Evolutionary conservation across 1,139 yeast genomes (phyloP).

Genomic region (Diutina mesorugosa): DNA sequence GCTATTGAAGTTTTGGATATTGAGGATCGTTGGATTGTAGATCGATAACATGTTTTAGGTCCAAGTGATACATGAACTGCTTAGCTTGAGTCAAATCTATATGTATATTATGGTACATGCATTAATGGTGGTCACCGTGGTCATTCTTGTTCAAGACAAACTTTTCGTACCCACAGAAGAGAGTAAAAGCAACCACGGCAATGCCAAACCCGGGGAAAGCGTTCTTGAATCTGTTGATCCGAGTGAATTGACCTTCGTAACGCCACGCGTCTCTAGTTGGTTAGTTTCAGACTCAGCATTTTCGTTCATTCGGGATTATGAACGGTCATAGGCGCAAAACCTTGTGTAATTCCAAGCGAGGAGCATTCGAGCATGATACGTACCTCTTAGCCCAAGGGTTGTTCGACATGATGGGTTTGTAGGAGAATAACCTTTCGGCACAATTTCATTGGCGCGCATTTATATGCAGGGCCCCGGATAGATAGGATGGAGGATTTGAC

Average conservation of each 20-base stretch:
- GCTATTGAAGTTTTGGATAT: too few relatives aligned
- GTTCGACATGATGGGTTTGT: conserved; percentile 11
- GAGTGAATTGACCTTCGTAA: conserved; percentile 69
- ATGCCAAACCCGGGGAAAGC: conserved; percentile 80
- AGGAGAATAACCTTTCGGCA: background rate
- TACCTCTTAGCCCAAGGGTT: conserved; percentile 44
- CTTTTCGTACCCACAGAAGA: conserved; percentile 54
- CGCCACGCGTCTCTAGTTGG: conserved; percentile 69
- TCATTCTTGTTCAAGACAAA: conserved; percentile 19
- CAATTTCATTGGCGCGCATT: background rate
- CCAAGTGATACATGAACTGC: background rate
- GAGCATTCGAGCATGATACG: background rate
- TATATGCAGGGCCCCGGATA: background rate
- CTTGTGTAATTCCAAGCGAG: background rate
- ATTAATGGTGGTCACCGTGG: conserved; percentile 6
- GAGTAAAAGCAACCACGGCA: conserved; percentile 66
- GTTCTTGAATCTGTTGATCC: conserved; percentile 55
- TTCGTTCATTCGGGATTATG: background rate
- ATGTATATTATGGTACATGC: background rate
- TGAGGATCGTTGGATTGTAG: too few relatives aligned
- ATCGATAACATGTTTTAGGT: too few relatives aligned
- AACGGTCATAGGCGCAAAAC: background rate
- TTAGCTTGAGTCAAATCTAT: background rate
- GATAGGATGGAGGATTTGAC: background rate
- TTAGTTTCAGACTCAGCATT: background rate